Conservation (phyloP, 1,139 yeast species). For the Kazachstania sp. region DNA sequence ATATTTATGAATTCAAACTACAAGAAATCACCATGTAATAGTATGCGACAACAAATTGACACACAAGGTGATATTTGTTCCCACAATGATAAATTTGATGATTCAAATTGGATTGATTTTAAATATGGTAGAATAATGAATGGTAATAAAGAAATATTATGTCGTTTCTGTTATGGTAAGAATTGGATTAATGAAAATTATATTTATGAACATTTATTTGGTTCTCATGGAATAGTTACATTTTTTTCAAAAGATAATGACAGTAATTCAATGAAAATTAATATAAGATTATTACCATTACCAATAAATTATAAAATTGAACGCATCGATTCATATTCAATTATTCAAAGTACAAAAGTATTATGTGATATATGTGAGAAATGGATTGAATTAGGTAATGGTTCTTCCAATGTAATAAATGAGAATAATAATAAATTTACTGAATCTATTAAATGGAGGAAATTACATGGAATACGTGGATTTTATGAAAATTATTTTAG, state of each 20-base stretch:
- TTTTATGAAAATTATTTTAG: constrained; percentile 16
- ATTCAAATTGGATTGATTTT: constrained; percentile 7
- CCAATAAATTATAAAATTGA: constrained; percentile 9
- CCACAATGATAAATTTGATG: background rate
- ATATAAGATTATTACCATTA: constrained; percentile 8
- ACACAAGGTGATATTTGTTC: background rate
- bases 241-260: background rate
- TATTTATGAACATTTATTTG: constrained; percentile 16
- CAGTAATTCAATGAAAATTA: background rate
- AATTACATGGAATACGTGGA: constrained; percentile 6
- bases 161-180: constrained; percentile 17
- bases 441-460: background rate
- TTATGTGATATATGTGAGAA: constrained; percentile 11
- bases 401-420: constrained; percentile 7
- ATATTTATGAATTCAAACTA: background rate
- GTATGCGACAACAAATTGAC: background rate
- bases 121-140: constrained; percentile 9
- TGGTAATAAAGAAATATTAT: constrained; percentile 10
- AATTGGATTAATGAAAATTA: constrained; percentile 13
- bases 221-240: constrained; percentile 19
- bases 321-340: constrained; percentile 2
- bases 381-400: constrained; percentile 14
- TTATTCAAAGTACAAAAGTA: constrained; percentile 15
- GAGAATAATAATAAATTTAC: constrained; percentile 10
- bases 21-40: background rate